These are phyloP conservation scores for Paramecium primaurelia DNA, from an alignment of 73 alveolate species.

Conservation along the genomic window DNA sequence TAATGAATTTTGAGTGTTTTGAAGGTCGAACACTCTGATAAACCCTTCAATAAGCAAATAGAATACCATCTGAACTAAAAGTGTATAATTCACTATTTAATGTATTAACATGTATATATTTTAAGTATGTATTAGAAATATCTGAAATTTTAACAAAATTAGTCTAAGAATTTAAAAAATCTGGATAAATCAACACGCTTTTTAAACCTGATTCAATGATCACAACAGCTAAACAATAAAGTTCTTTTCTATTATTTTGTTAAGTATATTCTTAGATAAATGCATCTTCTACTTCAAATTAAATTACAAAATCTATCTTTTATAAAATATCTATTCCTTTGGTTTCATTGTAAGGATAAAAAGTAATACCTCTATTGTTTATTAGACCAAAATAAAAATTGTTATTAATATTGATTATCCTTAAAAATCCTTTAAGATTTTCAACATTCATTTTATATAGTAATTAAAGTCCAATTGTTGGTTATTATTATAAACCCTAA, in stretches of 20 bases:
- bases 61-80: slow-evolving; percentile 30
- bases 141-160: background rate
- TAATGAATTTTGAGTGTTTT: background rate
- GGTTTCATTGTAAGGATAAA: background rate
- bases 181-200: background rate
- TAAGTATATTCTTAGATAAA: background rate
- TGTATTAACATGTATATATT: background rate
- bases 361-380: background rate
- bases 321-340: background rate
- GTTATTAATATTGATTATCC: background rate
- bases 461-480: background rate
- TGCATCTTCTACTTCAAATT: background rate
- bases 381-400: background rate
- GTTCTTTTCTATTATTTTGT: background rate
- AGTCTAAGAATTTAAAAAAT: background rate
- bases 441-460: background rate
- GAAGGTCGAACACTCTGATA: background rate
- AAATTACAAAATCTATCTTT: background rate
- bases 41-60: slow-evolving; percentile 22
- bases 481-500: background rate
- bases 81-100: background rate
- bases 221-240: background rate
- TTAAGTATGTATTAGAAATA: background rate
- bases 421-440: background rate
- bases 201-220: background rate